Evolutionary conservation across 2,329 filamentous ascomycete species (phyloP).

Genomic region (Tolypocladium paradoxum): DNA sequence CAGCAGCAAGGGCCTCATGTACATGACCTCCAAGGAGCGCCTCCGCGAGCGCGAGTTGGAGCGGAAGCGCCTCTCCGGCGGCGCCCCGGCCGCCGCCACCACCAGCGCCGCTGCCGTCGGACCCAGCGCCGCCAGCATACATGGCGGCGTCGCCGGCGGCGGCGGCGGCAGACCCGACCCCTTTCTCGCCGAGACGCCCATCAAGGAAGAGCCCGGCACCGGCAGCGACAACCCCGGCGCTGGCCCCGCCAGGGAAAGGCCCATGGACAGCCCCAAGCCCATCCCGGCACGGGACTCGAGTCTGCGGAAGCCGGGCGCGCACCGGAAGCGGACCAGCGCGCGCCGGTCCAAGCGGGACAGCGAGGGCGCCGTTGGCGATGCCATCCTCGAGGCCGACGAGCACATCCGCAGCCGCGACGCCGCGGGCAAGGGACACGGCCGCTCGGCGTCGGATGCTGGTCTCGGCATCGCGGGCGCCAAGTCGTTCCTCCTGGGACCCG

Average conservation of each 20-base stretch:
- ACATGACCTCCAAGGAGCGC: conserved; percentile 63
- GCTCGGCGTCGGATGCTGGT: conserved; percentile 1
- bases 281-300: conserved; percentile 63
- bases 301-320: conserved; percentile 43
- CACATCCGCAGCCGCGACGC: conserved; percentile 10
- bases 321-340: conserved; percentile 40
- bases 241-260: conserved; percentile 4
- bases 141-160: conserved; percentile 8
- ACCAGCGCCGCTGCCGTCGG: conserved; percentile 17
- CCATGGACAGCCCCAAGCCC: conserved; percentile 30
- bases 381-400: conserved; percentile 33
- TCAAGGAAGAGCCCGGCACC: conserved; percentile 40
- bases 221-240: conserved; percentile 15
- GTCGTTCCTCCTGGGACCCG: conserved; percentile 12
- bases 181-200: conserved; percentile 40
- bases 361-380: conserved; percentile 23
- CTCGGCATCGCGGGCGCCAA: conserved; percentile 1
- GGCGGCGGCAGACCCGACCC: conserved; percentile 29
- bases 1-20: conserved; percentile 51
- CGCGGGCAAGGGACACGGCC: conserved; percentile 9
- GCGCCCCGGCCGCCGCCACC: conserved; percentile 15
- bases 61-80: conserved; percentile 37
- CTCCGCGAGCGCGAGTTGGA: conserved; percentile 53
- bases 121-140: conserved; percentile 20
- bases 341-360: conserved; percentile 38